Conservation (phyloP, 192 early-diverging fungal species). For the Rhizoclosmatium globosum region DNA sequence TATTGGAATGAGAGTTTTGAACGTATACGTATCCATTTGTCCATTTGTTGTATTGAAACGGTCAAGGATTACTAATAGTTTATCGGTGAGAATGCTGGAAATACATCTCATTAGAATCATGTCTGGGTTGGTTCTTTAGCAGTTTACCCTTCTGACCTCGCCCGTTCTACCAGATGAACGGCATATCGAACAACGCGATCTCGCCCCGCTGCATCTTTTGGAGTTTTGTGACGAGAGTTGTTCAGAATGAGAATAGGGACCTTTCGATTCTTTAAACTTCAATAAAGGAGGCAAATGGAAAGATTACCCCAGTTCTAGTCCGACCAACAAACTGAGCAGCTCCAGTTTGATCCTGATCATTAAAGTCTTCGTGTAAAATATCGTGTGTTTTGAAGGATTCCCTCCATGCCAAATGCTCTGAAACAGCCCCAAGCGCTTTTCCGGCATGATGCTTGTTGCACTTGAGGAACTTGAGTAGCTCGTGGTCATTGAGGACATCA, state of each 20-base stretch:
- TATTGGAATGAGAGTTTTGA: slow-evolving; percentile 42
- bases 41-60: slow-evolving; percentile 32
- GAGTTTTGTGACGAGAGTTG: slow-evolving; percentile 24
- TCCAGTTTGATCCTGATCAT: slow-evolving; percentile 39
- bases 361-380: slow-evolving; percentile 32
- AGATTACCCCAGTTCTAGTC: slow-evolving; percentile 24
- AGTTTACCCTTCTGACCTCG: slow-evolving; percentile 37
- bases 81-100: slow-evolving; percentile 42
- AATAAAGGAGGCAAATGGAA: not conserved
- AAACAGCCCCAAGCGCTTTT: slow-evolving; percentile 35
- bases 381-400: not conserved
- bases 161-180: slow-evolving; percentile 39
- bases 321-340: slow-evolving; percentile 40
- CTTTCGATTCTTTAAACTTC: not conserved
- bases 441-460: slow-evolving; percentile 33
- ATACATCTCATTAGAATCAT: not conserved
- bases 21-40: slow-evolving; percentile 37
- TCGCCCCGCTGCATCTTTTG: slow-evolving; percentile 28
- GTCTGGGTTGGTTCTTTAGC: not conserved
- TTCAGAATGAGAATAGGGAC: slow-evolving; percentile 40
- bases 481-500: slow-evolving; percentile 28
- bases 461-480: slow-evolving; percentile 39
- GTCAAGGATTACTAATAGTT: slow-evolving; percentile 46
- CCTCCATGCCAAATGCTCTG: slow-evolving; percentile 37
- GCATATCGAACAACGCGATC: slow-evolving; percentile 32